A percentile compares a stretch with the other conserved stretches of the same genome.
Conservation (phyloP, 2,329 filamentous ascomycete species). For the Stagonosporopsis rhizophila region DNA sequence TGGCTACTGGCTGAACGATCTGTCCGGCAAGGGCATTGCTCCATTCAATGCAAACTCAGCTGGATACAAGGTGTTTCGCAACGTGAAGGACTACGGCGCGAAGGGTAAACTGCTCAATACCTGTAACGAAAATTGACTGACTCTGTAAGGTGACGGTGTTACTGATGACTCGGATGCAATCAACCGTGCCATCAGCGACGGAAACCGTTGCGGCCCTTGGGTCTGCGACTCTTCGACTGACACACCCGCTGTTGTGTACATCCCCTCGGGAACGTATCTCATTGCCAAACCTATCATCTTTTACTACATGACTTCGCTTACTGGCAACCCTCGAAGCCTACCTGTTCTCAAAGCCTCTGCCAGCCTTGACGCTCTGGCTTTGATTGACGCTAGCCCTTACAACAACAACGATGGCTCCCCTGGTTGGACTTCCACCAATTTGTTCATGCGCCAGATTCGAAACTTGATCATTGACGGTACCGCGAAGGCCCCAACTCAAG, state of each 20-base stretch:
- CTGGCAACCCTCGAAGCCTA: conserved; percentile 65
- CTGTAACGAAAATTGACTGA: conserved; percentile 17
- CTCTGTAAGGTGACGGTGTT: conserved; percentile 43
- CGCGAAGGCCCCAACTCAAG: conserved; percentile 53
- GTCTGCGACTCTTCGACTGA: conserved; percentile 57
- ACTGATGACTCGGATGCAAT: conserved; percentile 63
- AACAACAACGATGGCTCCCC: conserved; percentile 46
- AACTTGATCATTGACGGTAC: conserved; percentile 70
- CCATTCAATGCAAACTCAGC: conserved; percentile 50
- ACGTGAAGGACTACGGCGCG: conserved; percentile 55
- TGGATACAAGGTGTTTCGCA: conserved; percentile 53
- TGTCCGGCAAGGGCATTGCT: conserved; percentile 53
- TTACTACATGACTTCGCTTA: conserved; percentile 69
- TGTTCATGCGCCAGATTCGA: conserved; percentile 70
- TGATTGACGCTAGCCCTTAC: conserved; percentile 66
- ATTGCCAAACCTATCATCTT: conserved; percentile 61
- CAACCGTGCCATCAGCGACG: conserved; percentile 55
- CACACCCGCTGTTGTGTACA: conserved; percentile 64
- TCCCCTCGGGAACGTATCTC: conserved; percentile 65
- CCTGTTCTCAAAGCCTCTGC: conserved; percentile 63
- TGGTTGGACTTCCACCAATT: conserved; percentile 62
- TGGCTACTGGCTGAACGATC: conserved; percentile 53
- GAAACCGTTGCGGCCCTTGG: conserved; percentile 54
- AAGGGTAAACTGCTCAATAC: conserved; percentile 38
- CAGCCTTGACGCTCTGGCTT: conserved; percentile 61